Evolutionary conservation across 495 filamentous ascomycete species (phyloP).

Genomic region (Xylaria castorea): DNA sequence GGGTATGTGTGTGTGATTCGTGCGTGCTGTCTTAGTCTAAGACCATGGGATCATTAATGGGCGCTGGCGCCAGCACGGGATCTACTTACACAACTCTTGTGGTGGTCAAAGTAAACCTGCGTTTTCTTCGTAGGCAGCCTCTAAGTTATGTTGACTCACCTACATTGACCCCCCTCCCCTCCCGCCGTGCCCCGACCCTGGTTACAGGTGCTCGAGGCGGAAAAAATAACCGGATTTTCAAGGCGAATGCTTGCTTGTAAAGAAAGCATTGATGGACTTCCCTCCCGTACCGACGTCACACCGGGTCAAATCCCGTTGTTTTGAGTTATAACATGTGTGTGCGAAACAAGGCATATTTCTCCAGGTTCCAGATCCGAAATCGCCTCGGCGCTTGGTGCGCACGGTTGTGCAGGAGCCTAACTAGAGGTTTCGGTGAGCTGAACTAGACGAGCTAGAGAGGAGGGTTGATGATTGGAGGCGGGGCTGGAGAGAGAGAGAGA

Average conservation of each 20-base stretch:
- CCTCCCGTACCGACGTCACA: conserved; percentile 1
- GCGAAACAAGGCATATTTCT: conserved; percentile 18
- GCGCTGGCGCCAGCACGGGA: conserved; percentile 1
- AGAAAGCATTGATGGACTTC: neutral
- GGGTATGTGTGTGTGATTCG: neutral
- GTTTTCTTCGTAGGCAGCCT: neutral
- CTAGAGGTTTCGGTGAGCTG: conserved; percentile 19
- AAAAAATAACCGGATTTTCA: neutral
- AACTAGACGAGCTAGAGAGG: too few relatives aligned
- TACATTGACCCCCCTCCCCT: neutral
- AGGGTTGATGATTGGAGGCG: conserved; percentile 8
- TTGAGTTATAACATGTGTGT: neutral
- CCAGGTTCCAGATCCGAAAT: conserved; percentile 9
- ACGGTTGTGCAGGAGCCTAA: conserved; percentile 7
- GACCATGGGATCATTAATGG: conserved; percentile 8
- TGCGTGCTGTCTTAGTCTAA: neutral
- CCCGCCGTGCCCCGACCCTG: neutral
- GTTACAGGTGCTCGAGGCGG: neutral
- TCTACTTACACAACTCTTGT: too few relatives aligned
- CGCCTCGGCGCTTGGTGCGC: neutral
- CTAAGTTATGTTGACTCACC: neutral
- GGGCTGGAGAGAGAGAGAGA: conserved; percentile 13
- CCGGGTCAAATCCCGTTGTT: neutral
- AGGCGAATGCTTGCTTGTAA: neutral
- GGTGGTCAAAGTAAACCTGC: neutral